Conservation (phyloP, 495 filamentous ascomycete species). For the Jackrogersella minutella region DNA sequence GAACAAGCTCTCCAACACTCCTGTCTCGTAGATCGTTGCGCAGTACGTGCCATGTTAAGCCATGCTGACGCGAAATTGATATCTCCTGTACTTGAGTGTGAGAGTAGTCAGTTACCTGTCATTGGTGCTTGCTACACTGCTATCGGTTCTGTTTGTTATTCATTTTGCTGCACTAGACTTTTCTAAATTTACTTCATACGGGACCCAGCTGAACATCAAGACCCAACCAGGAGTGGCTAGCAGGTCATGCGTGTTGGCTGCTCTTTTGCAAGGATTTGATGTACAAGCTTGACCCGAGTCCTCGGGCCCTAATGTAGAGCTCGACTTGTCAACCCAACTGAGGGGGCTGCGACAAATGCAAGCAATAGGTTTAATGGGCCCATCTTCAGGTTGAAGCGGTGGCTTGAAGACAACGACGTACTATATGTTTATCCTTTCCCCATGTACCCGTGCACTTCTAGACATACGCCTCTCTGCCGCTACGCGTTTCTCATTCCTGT, state of each 20-base stretch:
- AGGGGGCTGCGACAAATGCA: slow-evolving; percentile 33
- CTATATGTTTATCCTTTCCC: slow-evolving; percentile 36
- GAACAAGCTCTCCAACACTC: slow-evolving; percentile 22
- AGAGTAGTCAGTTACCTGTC: slow-evolving; percentile 30
- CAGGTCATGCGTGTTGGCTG: slow-evolving; percentile 40
- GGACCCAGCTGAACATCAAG: slow-evolving; percentile 27
- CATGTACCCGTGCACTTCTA: slow-evolving; percentile 36
- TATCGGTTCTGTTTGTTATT: slow-evolving; percentile 28
- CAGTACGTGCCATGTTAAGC: slow-evolving; percentile 27
- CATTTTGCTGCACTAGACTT: slow-evolving; percentile 19
- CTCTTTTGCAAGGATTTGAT: slow-evolving; percentile 29
- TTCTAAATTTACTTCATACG: slow-evolving; percentile 38
- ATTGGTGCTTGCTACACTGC: slow-evolving; percentile 33
- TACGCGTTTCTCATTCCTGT: slow-evolving; percentile 42
- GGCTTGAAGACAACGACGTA: slow-evolving; percentile 42
- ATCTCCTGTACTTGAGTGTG: slow-evolving; percentile 15
- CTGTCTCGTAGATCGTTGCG: slow-evolving; percentile 27
- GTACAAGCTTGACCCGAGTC: slow-evolving; percentile 33
- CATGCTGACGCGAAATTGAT: slow-evolving; percentile 32
- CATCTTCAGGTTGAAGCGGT: slow-evolving; percentile 39
- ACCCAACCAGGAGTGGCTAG: slow-evolving; percentile 30
- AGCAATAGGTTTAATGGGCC: slow-evolving; percentile 34
- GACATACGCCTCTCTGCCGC: slow-evolving; percentile 36
- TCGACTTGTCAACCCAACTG: slow-evolving; percentile 39
- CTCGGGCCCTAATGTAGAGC: slow-evolving; percentile 36